Percentiles rank a stretch among this genome's conserved stretches.
Conservation (phyloP, 495 filamentous ascomycete species). For the Penicillium canariense region DNA sequence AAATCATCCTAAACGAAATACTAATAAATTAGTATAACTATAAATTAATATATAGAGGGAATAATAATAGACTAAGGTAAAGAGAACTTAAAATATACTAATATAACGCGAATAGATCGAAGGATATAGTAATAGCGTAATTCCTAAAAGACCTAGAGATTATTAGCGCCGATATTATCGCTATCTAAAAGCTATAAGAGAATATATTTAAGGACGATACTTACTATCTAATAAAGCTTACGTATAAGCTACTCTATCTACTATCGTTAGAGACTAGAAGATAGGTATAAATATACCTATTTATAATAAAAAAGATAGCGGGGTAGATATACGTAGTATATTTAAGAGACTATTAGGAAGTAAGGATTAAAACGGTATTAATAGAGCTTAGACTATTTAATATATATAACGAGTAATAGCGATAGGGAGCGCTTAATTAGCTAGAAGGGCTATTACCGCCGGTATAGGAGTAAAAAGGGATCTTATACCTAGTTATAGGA, state of each 20-base stretch:
- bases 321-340: neutral
- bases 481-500: constrained; percentile 16
- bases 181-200: constrained; percentile 19
- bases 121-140: constrained; percentile 17
- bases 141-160: constrained; percentile 15
- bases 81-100: constrained; percentile 3
- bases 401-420: constrained; percentile 3
- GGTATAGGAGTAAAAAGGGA: neutral
- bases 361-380: neutral
- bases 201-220: constrained; percentile 14
- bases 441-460: neutral
- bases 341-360: neutral
- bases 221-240: constrained; percentile 10
- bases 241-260: constrained; percentile 14
- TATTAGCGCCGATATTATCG: constrained; percentile 14
- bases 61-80: neutral
- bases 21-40: neutral
- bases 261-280: neutral
- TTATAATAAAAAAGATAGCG: neutral
- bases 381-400: constrained; percentile 4
- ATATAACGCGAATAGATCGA: constrained; percentile 18
- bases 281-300: neutral
- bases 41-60: too few species aligned
- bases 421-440: neutral
- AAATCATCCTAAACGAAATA: neutral